Conservation (phyloP, 2,329 filamentous ascomycete genomes). For the Zopfia rhizophila region DNA sequence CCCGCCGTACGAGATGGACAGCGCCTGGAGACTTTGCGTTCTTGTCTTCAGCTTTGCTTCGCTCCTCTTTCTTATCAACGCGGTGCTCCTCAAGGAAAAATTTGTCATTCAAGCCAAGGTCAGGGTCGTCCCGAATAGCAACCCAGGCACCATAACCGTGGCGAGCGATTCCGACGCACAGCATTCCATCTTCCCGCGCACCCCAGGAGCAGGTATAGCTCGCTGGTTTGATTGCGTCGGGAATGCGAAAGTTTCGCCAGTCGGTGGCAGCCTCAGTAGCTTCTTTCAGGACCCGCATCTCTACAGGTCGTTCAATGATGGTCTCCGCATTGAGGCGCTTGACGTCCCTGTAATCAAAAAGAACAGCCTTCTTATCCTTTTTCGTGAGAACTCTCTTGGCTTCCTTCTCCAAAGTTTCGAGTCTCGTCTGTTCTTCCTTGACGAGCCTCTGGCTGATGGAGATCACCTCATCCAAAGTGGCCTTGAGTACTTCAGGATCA, state of each 20-base stretch:
- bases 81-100: conserved; percentile 97
- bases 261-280: conserved; percentile 73
- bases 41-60: conserved; percentile 76
- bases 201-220: conserved; percentile 95
- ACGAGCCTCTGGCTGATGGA: conserved; percentile 76
- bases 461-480: conserved; percentile 80
- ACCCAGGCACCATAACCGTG: conserved; percentile 97
- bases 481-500: conserved; percentile 81
- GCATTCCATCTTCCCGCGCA: conserved; percentile 94
- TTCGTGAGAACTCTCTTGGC: conserved; percentile 86
- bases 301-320: conserved; percentile 87
- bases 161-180: conserved; percentile 89
- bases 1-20: conserved; percentile 92
- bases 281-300: conserved; percentile 84
- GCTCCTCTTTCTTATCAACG: conserved; percentile 97
- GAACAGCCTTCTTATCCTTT: conserved; percentile 96
- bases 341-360: conserved; percentile 93
- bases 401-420: conserved; percentile 73
- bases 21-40: conserved; percentile 92
- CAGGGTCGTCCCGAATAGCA: conserved; percentile 89
- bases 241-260: conserved; percentile 82
- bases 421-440: conserved; percentile 74
- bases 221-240: conserved; percentile 90
- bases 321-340: conserved; percentile 97
- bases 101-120: conserved; percentile 87